phyloP scores from a whole-genome alignment of 768 basidiomycete species.

The Tylopilus plumbeoviolaceoides region DNA sequence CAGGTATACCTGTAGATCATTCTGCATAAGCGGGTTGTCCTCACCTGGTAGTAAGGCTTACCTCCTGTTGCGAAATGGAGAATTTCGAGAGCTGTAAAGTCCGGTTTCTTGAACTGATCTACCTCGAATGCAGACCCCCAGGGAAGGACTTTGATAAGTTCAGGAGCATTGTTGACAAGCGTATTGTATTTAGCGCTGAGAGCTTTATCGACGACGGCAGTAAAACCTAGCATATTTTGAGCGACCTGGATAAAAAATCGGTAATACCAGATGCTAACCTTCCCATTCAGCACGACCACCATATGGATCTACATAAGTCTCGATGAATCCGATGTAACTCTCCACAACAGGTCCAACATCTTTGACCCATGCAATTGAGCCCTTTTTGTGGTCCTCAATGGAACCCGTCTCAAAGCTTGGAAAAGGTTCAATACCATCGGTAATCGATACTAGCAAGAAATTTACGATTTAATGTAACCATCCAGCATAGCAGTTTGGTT shows the following conservation, averaged over 20 bases:
- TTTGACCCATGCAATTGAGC: conserved; percentile 77
- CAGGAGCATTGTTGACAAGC: conserved; percentile 72
- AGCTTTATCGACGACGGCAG: conserved; percentile 82
- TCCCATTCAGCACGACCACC: conserved; percentile 94
- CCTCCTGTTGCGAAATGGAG: conserved; percentile 82
- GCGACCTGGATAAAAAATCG: neutral
- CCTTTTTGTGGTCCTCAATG: conserved; percentile 75
- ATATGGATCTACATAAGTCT: conserved; percentile 87
- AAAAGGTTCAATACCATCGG: neutral
- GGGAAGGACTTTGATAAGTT: conserved; percentile 75
- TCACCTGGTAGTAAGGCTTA: conserved; percentile 24
- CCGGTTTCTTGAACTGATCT: conserved; percentile 79
- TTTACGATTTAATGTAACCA: conserved; percentile 74
- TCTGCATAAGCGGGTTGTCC: neutral
- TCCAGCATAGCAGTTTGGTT: conserved; percentile 72
- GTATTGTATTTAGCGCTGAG: conserved; percentile 78
- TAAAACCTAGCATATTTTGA: conserved; percentile 55
- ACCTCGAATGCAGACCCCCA: conserved; percentile 72
- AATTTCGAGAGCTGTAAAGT: conserved; percentile 83
- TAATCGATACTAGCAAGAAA: neutral
- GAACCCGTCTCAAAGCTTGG: conserved; percentile 68
- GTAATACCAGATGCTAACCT: conserved; percentile 39
- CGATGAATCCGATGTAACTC: conserved; percentile 83
- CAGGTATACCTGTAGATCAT: conserved; percentile 60
- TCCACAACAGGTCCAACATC: conserved; percentile 86